A percentile compares a stretch with the other conserved stretches of the same genome.
Evolutionary conservation across 2,329 filamentous ascomycete genomes (phyloP).

Genomic region (Scleromitrula shiraiana): DNA sequence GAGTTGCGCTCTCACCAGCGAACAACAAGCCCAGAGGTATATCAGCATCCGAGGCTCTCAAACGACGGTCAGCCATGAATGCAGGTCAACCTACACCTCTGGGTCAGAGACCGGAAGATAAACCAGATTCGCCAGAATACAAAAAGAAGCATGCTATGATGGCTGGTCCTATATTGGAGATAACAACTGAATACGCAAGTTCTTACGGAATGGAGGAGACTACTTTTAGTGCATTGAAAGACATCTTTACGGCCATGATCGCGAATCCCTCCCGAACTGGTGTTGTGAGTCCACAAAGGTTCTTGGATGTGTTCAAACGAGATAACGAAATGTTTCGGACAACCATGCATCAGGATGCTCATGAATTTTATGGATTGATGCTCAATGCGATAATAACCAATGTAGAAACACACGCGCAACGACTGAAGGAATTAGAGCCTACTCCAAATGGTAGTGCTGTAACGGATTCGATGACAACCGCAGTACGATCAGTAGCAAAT

Average conservation of each 20-base stretch:
- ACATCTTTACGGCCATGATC: slow-evolving; percentile 89
- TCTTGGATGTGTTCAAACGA: slow-evolving; percentile 85
- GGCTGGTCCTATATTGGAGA: slow-evolving; percentile 76
- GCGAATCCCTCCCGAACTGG: slow-evolving; percentile 75
- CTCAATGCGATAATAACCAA: slow-evolving; percentile 95
- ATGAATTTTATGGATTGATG: slow-evolving; percentile 90
- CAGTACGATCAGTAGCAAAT: slow-evolving; percentile 33
- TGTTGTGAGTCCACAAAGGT: slow-evolving; percentile 84
- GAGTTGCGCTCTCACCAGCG: slow-evolving; percentile 36
- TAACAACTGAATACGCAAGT: slow-evolving; percentile 70
- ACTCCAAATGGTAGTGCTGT: slow-evolving; percentile 37
- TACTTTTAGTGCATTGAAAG: slow-evolving; percentile 88
- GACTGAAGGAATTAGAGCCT: slow-evolving; percentile 44
- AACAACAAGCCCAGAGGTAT: slow-evolving; percentile 46
- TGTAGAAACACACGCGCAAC: slow-evolving; percentile 78
- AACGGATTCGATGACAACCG: slow-evolving; percentile 43
- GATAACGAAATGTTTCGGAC: slow-evolving; percentile 97
- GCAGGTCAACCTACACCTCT: slow-evolving; percentile 45
- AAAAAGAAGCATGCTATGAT: slow-evolving; percentile 95
- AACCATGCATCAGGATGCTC: slow-evolving; percentile 96
- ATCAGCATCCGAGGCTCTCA: slow-evolving; percentile 47
- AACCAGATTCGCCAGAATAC: slow-evolving; percentile 89
- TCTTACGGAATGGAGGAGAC: slow-evolving; percentile 91
- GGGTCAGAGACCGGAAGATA: slow-evolving; percentile 68
- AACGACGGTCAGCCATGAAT: slow-evolving; percentile 47